Evolutionary conservation across 192 early-diverging fungal genomes (phyloP), one percentile per base, ranked within the genome.

Genomic region (Glomus cerebriforme): DNA sequence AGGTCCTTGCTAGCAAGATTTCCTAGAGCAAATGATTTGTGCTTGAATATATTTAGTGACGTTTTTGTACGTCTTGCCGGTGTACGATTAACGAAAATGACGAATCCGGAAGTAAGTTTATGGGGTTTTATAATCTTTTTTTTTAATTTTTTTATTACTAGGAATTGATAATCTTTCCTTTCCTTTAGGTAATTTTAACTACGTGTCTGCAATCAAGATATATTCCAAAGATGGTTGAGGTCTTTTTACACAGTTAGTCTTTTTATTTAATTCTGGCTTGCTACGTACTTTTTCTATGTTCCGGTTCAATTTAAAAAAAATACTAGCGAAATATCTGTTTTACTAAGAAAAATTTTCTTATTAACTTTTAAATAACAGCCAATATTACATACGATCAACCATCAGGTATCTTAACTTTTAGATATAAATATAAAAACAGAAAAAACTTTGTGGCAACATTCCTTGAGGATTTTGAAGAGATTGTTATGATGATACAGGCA

Each of bases 21-120:
- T 26, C 58, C 31, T 24, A 75, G 34, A 24, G 54, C 73, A 37
- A 75, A 39, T 62, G 73, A 75, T 75, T 35, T n/a, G 2, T 24
- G 26, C 8, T 34, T 75, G 24, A 62, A 43, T 6, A 37, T 75
- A 39, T 62, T 75, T n/a, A 59, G 59, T 10, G 73, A 75, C 13
- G 24, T 75, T 60, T 75, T 35, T n/a, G 29, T 75, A 35, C 34
- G 73, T 26, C 37, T 39, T 37, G 73, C 60, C 10, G 73, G 73
- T 15, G 17, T 34, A 17, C 49, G 54, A 31, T 32, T 45, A 26
- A 24, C 26, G 34, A 62, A 35, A 7, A 26, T 49, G 31, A 37
- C 59, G 24, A 65, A 54, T 54, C 49, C 49, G 19, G 49, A 54
- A 22, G 49, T 19, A 54, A 54, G 49, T 54, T 19, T 22, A 54